Conservation (phyloP, 164 flowering plant genomes). For the Taxillus chinensis region DNA sequence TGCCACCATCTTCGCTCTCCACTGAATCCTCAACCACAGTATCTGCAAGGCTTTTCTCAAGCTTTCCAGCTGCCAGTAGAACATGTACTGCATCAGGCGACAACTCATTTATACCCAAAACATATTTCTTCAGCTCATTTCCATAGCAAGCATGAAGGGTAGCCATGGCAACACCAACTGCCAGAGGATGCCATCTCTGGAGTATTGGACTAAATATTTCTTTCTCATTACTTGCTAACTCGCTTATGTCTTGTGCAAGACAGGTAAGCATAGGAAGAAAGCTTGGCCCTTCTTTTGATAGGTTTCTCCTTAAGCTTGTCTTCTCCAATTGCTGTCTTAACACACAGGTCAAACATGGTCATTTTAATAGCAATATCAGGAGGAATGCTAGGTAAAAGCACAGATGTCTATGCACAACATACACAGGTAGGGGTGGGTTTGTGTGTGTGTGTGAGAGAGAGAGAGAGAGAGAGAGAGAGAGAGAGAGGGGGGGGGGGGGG, state of each 20-base stretch:
- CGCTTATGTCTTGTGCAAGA: slow-evolving; percentile 65
- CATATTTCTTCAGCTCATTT: slow-evolving; percentile 64
- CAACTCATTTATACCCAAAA: slow-evolving; percentile 53
- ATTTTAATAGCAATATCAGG: too few relatives aligned
- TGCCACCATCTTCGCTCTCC: slow-evolving; percentile 95
- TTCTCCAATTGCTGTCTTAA: slow-evolving; percentile 61
- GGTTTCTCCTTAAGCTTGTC: slow-evolving; percentile 36
- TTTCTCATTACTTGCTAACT: slow-evolving; percentile 62
- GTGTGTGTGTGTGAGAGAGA: too few relatives aligned
- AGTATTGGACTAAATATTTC: slow-evolving; percentile 64
- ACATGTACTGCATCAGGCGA: slow-evolving; percentile 80
- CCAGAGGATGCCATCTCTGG: slow-evolving; percentile 79
- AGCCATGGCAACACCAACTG: slow-evolving; percentile 85
- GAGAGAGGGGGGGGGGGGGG: too few relatives aligned
- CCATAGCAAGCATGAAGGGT: slow-evolving; percentile 87
- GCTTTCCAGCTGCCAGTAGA: slow-evolving; percentile 66
- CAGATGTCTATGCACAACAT: too few relatives aligned
- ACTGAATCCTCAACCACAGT: slow-evolving; percentile 88
- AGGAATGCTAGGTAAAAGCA: too few relatives aligned
- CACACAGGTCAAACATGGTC: slow-evolving; percentile 10
- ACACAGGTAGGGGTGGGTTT: too few relatives aligned
- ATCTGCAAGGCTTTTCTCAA: slow-evolving; percentile 86
- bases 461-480: too few relatives aligned
- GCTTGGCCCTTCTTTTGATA: slow-evolving; percentile 32
- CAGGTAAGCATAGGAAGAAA: slow-evolving; percentile 48